Evolutionary conservation across 495 filamentous ascomycete genomes (phyloP).

Genomic region (Neurospora sp.): DNA sequence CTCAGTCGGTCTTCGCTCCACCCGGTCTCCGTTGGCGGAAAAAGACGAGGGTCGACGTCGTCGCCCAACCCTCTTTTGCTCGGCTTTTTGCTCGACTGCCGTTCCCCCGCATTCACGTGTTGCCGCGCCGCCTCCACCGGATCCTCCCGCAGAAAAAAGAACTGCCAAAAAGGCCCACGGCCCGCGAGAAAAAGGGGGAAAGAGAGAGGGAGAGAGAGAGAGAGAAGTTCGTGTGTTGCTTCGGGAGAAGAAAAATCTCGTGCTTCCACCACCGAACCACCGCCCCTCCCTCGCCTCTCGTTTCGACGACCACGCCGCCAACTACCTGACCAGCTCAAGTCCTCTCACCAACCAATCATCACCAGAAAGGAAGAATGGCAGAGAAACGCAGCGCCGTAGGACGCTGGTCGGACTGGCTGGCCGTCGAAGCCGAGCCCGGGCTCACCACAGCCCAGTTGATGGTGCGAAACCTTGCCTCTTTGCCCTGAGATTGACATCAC

Average conservation of each 20-base stretch:
- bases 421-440: conserved; percentile 65
- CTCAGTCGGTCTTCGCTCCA: background rate
- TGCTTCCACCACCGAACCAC: background rate
- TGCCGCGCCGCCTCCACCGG: background rate
- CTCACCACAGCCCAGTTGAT: conserved; percentile 79
- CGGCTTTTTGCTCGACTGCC: background rate
- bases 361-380: background rate
- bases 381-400: conserved; percentile 9
- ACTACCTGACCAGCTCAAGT: background rate
- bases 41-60: background rate
- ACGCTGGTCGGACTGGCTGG: conserved; percentile 44
- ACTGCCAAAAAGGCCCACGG: background rate
- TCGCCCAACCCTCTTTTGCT: background rate
- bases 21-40: background rate
- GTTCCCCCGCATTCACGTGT: background rate
- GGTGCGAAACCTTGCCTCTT: conserved; percentile 24
- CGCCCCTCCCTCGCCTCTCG: background rate
- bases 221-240: background rate
- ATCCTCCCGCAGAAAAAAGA: background rate
- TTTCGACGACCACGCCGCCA: background rate
- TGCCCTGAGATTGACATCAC: background rate
- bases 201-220: background rate
- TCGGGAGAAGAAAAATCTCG: background rate
- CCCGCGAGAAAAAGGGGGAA: background rate
- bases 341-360: background rate